A percentile compares a stretch with the other conserved stretches of the same genome.
Conservation (phyloP, 2,329 filamentous ascomycete genomes). For the Exophiala mesophila region DNA sequence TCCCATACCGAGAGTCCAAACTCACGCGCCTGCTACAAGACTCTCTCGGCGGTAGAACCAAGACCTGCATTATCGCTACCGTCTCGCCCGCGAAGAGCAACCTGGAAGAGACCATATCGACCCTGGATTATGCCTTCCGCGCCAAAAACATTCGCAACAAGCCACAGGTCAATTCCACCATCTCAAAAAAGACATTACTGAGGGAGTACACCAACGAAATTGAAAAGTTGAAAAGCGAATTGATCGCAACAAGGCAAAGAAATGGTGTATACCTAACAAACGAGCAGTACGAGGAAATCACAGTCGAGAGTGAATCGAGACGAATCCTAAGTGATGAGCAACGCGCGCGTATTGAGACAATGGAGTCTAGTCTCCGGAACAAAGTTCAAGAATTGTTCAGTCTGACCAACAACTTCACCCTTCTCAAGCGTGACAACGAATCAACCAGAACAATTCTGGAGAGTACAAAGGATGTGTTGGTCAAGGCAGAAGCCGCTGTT, state of each 20-base stretch:
- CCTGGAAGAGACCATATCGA: constrained; percentile 95
- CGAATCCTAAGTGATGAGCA: constrained; percentile 91
- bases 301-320: constrained; percentile 83
- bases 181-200: constrained; percentile 89
- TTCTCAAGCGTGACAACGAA: constrained; percentile 85
- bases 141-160: constrained; percentile 99
- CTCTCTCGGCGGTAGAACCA: constrained; percentile 88
- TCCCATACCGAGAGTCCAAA: constrained; percentile 91
- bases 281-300: constrained; percentile 86
- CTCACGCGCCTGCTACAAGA: constrained; percentile 92
- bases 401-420: constrained; percentile 80
- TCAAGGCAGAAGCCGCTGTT: constrained; percentile 82
- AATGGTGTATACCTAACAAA: constrained; percentile 93
- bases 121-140: constrained; percentile 92
- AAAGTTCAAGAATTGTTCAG: constrained; percentile 90
- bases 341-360: constrained; percentile 81
- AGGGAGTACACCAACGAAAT: constrained; percentile 89
- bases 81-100: constrained; percentile 93
- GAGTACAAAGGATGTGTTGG: constrained; percentile 72
- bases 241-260: constrained; percentile 85
- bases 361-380: constrained; percentile 84
- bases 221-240: constrained; percentile 86
- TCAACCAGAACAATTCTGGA: constrained; percentile 66
- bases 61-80: constrained; percentile 98
- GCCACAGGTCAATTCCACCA: constrained; percentile 84